Conservation (phyloP, 106 monocot species). For the Chionographis japonica region DNA sequence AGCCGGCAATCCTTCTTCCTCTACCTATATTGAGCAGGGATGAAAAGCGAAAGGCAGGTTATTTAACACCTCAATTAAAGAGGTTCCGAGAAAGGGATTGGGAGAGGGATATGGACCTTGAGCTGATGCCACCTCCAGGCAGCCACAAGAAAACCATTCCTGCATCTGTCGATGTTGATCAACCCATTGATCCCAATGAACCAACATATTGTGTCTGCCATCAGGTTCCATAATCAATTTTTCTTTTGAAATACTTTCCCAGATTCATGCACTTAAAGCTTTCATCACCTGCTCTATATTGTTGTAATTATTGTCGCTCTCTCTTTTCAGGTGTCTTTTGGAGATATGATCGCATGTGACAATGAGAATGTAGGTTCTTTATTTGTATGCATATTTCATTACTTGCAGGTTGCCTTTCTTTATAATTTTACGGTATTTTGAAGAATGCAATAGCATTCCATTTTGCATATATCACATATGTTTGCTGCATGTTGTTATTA, state of each 20-base stretch:
- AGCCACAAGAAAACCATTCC: conserved; percentile 69
- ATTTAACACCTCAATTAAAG: conserved; percentile 78
- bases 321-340: conserved; percentile 85
- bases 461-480: no score
- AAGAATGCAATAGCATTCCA: no score
- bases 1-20: conserved; percentile 83
- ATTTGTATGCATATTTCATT: neutral
- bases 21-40: conserved; percentile 58
- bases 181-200: conserved; percentile 93
- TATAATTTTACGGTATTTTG: neutral
- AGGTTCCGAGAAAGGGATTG: conserved; percentile 82
- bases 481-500: no score
- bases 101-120: conserved; percentile 83
- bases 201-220: conserved; percentile 96
- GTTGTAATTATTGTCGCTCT: neutral
- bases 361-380: conserved; percentile 82
- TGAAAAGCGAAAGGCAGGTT: conserved; percentile 63
- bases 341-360: conserved; percentile 99
- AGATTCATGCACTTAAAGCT: neutral
- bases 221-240: conserved; percentile 48
- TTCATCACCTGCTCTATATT: neutral
- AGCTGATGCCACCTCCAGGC: conserved; percentile 94
- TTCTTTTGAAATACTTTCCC: neutral
- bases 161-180: conserved; percentile 66
- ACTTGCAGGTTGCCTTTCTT: neutral